Base-by-base conservation (phyloP, 768 basidiomycete species). In the Lactarius deliciosus region DNA sequence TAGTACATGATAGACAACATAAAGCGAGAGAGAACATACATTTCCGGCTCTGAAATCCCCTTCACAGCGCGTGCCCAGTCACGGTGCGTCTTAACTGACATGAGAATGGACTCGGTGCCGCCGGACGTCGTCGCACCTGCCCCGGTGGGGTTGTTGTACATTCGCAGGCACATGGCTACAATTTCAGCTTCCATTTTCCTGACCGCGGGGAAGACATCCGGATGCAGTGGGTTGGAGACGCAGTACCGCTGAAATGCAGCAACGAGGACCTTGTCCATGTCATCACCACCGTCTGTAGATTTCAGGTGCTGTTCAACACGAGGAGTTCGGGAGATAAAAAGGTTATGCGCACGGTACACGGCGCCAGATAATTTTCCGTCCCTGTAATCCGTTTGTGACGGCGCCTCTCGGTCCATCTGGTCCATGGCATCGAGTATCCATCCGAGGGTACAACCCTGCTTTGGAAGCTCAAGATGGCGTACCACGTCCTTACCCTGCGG, bases 111-210 rank as follows among this genome's bases (percentile, higher is more conserved):
- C 75, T 99, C 96, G 0, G 96, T 99, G 7, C 96, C 96, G 16
- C 96, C 96, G 0, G 90, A 90, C 1, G 96, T 99, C 77, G 96
- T 98, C 7, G 88, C 88, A 15, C 96, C 96, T 13, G 94, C 92
- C 18, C 94, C 94, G 58, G 84, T 79, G 1, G 94, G 90, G 69
- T 89, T 88, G 73, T 92, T 88, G 79, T 90, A 98, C 81, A 96
- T 81, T 64, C 84, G 83, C 57, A 96, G 80, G 68, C 88, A 91
- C 90, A 94, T 94, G 11, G 91, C 81, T 54, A 96, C 93, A 32
- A 96, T 85, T 73, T 98, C 96, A 18, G 94, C 92, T 73, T 99
- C 96, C 96, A 99, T 99, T 79, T 96, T 95, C 57, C 96, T 83
- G 13, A 97, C 78, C 0, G 92, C 89, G 1, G 96, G 96, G 77